Evolutionary conservation across 2,329 filamentous ascomycete genomes (phyloP).

Genomic region (Acephala macrosclerotiorum): DNA sequence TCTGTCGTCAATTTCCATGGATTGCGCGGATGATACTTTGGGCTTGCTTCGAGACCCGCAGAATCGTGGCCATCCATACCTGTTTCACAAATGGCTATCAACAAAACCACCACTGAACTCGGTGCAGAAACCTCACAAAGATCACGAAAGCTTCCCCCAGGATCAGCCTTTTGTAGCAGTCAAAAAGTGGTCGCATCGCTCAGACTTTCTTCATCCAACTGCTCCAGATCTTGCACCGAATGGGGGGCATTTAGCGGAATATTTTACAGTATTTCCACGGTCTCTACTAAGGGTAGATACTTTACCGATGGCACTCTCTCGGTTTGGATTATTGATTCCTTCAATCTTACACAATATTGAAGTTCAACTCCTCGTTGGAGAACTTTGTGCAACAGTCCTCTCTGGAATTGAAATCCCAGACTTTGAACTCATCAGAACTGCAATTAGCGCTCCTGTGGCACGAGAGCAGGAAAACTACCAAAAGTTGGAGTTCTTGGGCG

Average conservation of each 20-base stretch:
- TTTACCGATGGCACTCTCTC: slow-evolving; percentile 7
- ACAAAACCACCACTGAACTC: slow-evolving; percentile 14
- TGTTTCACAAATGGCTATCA: slow-evolving; percentile 14
- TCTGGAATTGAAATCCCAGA: slow-evolving; percentile 56
- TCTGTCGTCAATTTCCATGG: too few relatives aligned
- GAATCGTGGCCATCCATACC: slow-evolving; percentile 15
- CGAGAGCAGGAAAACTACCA: slow-evolving; percentile 74
- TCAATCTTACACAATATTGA: too few relatives aligned
- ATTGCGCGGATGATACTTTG: neutral
- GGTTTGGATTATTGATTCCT: too few relatives aligned
- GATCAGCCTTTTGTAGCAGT: slow-evolving; percentile 20
- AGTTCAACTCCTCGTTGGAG: too few relatives aligned
- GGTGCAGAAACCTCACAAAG: slow-evolving; percentile 14
- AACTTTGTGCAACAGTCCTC: too few relatives aligned
- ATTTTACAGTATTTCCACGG: slow-evolving; percentile 17
- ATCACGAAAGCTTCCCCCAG: slow-evolving; percentile 13
- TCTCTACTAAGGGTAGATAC: slow-evolving; percentile 12
- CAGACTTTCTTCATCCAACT: slow-evolving; percentile 18
- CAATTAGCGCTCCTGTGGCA: slow-evolving; percentile 71
- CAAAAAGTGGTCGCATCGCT: slow-evolving; percentile 15
- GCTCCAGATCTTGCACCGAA: neutral
- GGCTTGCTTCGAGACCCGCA: slow-evolving; percentile 18
- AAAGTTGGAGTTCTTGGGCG: slow-evolving; percentile 83
- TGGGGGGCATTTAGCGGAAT: slow-evolving; percentile 9
- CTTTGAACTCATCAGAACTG: slow-evolving; percentile 64